Base-by-base conservation (phyloP, 2,329 filamentous ascomycete species). In the Ilyonectria mors-panacis region DNA sequence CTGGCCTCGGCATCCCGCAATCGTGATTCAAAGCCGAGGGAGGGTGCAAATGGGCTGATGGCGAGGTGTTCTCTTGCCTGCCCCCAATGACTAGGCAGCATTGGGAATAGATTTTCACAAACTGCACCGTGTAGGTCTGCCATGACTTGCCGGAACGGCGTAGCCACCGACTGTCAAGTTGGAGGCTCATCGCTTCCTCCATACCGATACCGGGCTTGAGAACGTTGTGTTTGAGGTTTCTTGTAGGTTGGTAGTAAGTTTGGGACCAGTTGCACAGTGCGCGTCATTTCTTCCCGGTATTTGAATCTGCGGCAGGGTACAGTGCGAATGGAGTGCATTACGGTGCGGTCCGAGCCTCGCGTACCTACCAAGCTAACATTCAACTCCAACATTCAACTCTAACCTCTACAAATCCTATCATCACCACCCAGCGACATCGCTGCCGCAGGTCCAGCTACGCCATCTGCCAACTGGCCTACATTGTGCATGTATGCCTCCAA, bases 11-110 rank as follows among this genome's bases (percentile, higher is more conserved):
- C 58, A 61, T 23, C 45, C 57, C 57, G 37, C 37, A 65, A 66
- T 62, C 45, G 57, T 35, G 42, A 60, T 65, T 23, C 17, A 59
- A 54, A 50, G 59, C 65, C 55, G 59, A 67, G 30, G 64, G 62
- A 66, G 63, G 59, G 59, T 63, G 42, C 50, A 30, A 50, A 65
- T 66, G 63, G 63, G 37, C 63, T 51, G 63, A 65, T 65, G 51
- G 50, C 15, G n/a, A 62, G 44, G 42, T 30, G 26, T 26, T 26
- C 50, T 56, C 21, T n/a, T 42, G 15, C 44, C 45, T 55, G 53
- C 28, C 23, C 39, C 33, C 45, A 55, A 39, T 55, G 50, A 51
- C 64, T 59, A 56, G 55, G 48, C 56, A 39, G n/a, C 33, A 57
- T 59, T 37, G 23, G 65, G 59, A n/a, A 60, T 59, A 50, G 48